These are phyloP conservation scores for Penicillium turbatum DNA, from an alignment of 495 filamentous ascomycete genomes.

Conservation along the genomic window DNA sequence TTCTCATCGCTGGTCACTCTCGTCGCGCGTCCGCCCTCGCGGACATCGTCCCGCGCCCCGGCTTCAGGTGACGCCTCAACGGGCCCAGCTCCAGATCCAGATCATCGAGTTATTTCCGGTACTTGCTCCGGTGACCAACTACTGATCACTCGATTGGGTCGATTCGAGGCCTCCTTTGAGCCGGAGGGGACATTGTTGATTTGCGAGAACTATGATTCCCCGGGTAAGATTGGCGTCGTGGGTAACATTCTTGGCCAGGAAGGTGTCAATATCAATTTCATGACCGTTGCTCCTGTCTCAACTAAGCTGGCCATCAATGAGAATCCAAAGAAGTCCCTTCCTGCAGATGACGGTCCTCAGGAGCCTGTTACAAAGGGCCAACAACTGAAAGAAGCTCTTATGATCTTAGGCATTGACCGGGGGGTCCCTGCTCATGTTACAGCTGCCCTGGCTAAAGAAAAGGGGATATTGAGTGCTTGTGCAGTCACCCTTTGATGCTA, in stretches of 20 bases:
- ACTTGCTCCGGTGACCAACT: slow-evolving; percentile 55
- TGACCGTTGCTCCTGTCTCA: slow-evolving; percentile 58
- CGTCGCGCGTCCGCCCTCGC: slow-evolving; percentile 35
- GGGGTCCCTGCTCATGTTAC: slow-evolving; percentile 52
- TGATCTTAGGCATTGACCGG: slow-evolving; percentile 66
- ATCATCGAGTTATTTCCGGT: slow-evolving; percentile 59
- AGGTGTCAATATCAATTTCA: slow-evolving; percentile 66
- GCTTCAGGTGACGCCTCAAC: neutral
- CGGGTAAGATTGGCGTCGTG: slow-evolving; percentile 69
- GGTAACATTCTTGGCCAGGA: slow-evolving; percentile 57
- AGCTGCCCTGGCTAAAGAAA: slow-evolving; percentile 46
- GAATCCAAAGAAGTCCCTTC: slow-evolving; percentile 6
- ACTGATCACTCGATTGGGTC: slow-evolving; percentile 61
- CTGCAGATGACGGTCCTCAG: neutral
- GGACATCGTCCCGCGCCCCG: slow-evolving; percentile 19
- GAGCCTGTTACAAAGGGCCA: neutral
- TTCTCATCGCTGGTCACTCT: slow-evolving; percentile 63
- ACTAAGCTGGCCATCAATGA: slow-evolving; percentile 13
- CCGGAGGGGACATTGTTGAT: slow-evolving; percentile 62
- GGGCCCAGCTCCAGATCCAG: slow-evolving; percentile 2
- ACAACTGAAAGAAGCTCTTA: slow-evolving; percentile 56
- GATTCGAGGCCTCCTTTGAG: slow-evolving; percentile 59
- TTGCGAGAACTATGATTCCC: slow-evolving; percentile 66
- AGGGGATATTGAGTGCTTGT: slow-evolving; percentile 61
- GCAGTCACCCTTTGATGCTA: slow-evolving; percentile 46